These are phyloP conservation scores for Peribolospora baueri DNA, from an alignment of 768 basidiomycete genomes.

Conservation along the genomic window DNA sequence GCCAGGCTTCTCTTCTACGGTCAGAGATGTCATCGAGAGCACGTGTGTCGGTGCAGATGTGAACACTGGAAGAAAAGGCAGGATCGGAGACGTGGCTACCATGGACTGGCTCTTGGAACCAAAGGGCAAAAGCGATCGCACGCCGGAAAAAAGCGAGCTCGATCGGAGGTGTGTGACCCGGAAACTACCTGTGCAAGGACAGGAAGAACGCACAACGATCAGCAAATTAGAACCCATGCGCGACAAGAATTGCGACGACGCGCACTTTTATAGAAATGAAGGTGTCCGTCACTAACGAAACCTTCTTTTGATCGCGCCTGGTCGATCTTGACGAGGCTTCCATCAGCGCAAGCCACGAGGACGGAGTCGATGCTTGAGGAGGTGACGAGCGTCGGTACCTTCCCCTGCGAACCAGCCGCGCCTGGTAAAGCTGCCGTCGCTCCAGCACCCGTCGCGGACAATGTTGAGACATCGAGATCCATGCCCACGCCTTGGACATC, in stretches of 20 bases:
- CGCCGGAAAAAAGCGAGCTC: slow-evolving; percentile 3
- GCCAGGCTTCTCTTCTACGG: slow-evolving; percentile 39
- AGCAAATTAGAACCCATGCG: neutral
- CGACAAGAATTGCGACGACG: neutral
- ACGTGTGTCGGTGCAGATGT: slow-evolving; percentile 30
- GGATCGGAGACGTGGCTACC: slow-evolving; percentile 31
- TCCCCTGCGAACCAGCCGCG: neutral
- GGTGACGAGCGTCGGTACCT: slow-evolving; percentile 1
- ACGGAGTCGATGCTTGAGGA: slow-evolving; percentile 3
- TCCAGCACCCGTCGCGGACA: slow-evolving; percentile 9
- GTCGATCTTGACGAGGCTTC: neutral
- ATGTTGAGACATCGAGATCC: slow-evolving; percentile 10
- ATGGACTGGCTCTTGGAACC: slow-evolving; percentile 51
- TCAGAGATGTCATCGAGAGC: slow-evolving; percentile 44
- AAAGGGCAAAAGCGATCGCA: slow-evolving; percentile 7
- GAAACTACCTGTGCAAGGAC: slow-evolving; percentile 5
- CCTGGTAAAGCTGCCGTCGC: neutral
- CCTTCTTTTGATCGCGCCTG: neutral
- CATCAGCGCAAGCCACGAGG: slow-evolving; percentile 3
- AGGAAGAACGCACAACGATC: slow-evolving; percentile 2
- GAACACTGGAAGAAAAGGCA: slow-evolving; percentile 26
- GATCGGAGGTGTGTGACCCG: neutral
- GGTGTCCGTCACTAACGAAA: too few species aligned
- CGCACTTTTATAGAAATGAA: too few species aligned
- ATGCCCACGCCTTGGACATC: slow-evolving; percentile 11